Conservation (phyloP, 306 rosid genomes). For the Vigna mungo region DNA sequence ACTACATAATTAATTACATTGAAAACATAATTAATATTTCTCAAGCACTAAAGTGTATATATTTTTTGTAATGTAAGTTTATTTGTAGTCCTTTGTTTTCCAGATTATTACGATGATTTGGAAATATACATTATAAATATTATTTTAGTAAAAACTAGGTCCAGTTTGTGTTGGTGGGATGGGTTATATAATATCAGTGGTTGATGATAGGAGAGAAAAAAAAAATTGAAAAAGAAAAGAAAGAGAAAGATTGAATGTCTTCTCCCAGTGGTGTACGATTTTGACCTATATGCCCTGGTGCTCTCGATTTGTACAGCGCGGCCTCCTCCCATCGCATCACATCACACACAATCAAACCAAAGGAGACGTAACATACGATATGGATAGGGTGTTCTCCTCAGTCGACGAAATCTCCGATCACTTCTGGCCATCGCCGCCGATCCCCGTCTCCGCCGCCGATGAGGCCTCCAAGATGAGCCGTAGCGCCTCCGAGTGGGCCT, state of each 20-base stretch:
- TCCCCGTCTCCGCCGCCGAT: conserved; percentile 17
- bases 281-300: conserved; percentile 36
- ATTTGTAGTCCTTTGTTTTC: no score
- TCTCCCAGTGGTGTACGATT: background rate
- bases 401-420: conserved; percentile 82
- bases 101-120: no score
- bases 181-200: background rate
- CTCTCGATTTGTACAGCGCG: conserved; percentile 17
- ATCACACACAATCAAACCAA: conserved; percentile 21
- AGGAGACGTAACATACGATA: conserved; percentile 25
- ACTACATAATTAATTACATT: no score
- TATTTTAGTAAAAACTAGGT: no score
- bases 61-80: no score
- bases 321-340: background rate
- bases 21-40: no score
- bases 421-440: conserved; percentile 64
- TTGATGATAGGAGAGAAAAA: background rate
- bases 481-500: conserved; percentile 93
- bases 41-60: no score
- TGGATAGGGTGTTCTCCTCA: conserved; percentile 93
- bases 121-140: no score
- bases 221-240: background rate
- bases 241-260: background rate
- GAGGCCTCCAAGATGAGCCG: conserved; percentile 70
- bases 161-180: no score